These are phyloP conservation scores for Pachysandra terminalis DNA, from an alignment of 164 flowering plant species.

Conservation along the genomic window DNA sequence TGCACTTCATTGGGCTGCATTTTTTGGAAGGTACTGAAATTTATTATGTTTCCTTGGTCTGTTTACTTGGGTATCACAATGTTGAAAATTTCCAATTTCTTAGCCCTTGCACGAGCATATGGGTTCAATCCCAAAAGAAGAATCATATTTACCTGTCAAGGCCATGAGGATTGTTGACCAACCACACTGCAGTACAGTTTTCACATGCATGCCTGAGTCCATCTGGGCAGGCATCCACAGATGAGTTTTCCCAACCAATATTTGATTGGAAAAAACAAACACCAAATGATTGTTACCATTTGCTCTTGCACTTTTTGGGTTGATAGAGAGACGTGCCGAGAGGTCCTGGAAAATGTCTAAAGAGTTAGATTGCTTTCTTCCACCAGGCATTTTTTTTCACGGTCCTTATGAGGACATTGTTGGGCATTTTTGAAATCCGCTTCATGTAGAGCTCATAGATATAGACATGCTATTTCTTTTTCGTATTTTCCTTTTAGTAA, in stretches of 20 bases:
- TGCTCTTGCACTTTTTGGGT: neutral
- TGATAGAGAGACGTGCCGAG: neutral
- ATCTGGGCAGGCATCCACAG: neutral
- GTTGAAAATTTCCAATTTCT: neutral
- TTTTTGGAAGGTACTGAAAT: conserved; percentile 75
- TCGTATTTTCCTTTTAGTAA: neutral
- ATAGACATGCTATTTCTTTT: neutral
- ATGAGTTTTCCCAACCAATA: neutral
- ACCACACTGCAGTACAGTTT: neutral
- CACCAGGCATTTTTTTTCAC: neutral
- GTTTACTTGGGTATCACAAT: neutral
- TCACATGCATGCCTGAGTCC: neutral
- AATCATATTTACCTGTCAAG: no score
- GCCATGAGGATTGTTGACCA: no score
- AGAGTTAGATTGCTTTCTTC: neutral
- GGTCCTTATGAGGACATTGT: neutral
- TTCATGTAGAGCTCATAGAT: neutral
- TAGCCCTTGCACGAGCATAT: neutral
- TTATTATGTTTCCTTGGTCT: neutral
- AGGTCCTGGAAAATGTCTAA: neutral
- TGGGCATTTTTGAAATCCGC: no score
- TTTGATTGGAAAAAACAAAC: neutral
- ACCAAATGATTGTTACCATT: neutral
- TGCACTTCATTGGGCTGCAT: conserved; percentile 99
- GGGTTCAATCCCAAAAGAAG: neutral